Conservation (phyloP, 2,329 filamentous ascomycete species). For the Ophiostoma fasciatum region DNA sequence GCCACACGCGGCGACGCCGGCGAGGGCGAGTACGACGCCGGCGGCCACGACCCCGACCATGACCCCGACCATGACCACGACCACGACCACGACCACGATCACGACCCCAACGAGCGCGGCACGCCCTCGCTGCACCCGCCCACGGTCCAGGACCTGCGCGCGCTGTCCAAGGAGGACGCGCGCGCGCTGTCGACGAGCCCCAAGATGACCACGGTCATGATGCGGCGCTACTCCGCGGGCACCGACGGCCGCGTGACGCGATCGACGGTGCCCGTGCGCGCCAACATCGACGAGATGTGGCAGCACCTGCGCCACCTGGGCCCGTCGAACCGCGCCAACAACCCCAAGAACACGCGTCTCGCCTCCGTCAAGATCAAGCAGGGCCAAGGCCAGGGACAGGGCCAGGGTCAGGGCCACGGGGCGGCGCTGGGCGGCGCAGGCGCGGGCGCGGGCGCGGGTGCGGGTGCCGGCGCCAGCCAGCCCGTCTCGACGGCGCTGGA, state of each 20-base stretch:
- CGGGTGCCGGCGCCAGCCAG: neutral
- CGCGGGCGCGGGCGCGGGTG: neutral
- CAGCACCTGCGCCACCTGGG: slow-evolving; percentile 50
- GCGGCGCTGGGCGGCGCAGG: neutral
- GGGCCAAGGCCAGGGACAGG: neutral
- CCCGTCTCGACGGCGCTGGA: too few relatives aligned
- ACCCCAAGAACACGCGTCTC: slow-evolving; percentile 45
- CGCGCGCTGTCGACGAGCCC: slow-evolving; percentile 29
- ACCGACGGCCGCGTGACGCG: slow-evolving; percentile 35
- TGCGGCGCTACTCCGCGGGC: slow-evolving; percentile 40
- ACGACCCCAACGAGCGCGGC: slow-evolving; percentile 5
- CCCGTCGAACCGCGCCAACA: slow-evolving; percentile 50
- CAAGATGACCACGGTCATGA: slow-evolving; percentile 41
- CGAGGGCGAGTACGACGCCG: slow-evolving; percentile 15
- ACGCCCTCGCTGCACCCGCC: slow-evolving; percentile 8
- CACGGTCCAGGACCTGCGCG: slow-evolving; percentile 22
- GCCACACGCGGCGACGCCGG: slow-evolving; percentile 16
- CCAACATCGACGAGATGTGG: slow-evolving; percentile 47
- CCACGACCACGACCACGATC: slow-evolving; percentile 15
- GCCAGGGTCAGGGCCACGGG: neutral
- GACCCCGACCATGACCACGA: slow-evolving; percentile 16
- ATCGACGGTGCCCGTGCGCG: slow-evolving; percentile 38
- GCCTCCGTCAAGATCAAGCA: slow-evolving; percentile 53
- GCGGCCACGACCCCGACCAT: too few relatives aligned
- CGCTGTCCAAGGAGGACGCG: slow-evolving; percentile 16